Evolutionary conservation across 1,284 basidiomycete species (phyloP), one percentile per base, ranked within the genome.

Genomic region (Moesziomyces parantarcticus): DNA sequence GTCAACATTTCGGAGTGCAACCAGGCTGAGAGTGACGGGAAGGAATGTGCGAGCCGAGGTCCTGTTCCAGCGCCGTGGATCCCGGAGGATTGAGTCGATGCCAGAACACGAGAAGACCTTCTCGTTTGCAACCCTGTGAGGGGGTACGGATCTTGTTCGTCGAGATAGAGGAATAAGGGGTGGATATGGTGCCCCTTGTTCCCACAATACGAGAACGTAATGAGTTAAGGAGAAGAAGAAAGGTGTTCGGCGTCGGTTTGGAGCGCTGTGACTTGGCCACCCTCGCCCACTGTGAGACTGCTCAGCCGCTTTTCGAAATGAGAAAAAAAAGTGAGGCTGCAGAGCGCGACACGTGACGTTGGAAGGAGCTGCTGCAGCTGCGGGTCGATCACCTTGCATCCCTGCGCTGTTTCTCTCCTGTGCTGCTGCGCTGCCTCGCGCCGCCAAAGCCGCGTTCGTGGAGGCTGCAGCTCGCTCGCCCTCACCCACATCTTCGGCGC

Each of bases 121-220:
- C 51, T 62, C 59, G 21, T 20, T 54, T 55, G 52, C 61, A 52
- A 42, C 55, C 9, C 9, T 29, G 20, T 26, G 16, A 22, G 22
- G 52, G 25, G 52, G 62, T 58, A 58, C 58, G n/a, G 63, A 71
- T 76, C 73, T 76, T 44, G 73, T 76, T 72, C 65, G 23, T 69
- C 73, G 66, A 73, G 73, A 76, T 76, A 76, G 73, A 76, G 73
- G 73, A 76, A 54, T 45, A 69, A 56, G 57, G 43, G 62, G 67
- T 76, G n/a, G 42, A 23, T 44, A 42, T 9, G 47, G 22, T 44
- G 56, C 68, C 61, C 60, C 61, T 64, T 69, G 60, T 65, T 76
- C 73, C 73, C 70, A 76, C 73, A 76, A 76, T 72, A 69, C 61
- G 70, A 67, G 73, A 72, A 72, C 68, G 69, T 66, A 75, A 73